These are phyloP conservation scores for Noccaea bulbosa DNA, from an alignment of 345 rosid genomes.

Conservation along the genomic window DNA sequence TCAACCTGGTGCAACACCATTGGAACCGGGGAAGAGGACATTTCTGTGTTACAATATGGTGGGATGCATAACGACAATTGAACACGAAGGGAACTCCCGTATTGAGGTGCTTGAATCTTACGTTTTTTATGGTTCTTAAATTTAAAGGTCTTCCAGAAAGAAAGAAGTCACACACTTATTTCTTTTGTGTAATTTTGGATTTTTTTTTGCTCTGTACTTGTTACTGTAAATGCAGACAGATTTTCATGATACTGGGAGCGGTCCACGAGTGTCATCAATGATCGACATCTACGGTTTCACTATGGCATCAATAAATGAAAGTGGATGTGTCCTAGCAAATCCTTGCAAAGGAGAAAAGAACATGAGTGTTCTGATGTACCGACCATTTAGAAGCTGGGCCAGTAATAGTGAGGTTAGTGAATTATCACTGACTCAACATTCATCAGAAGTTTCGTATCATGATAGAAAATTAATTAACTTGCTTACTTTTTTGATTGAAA, in stretches of 20 bases:
- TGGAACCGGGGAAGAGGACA: slow-evolving; percentile 70
- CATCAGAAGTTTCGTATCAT: slow-evolving; percentile 4
- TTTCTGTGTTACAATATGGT: slow-evolving; percentile 95
- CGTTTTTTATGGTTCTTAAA: neutral
- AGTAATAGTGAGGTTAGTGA: slow-evolving; percentile 81
- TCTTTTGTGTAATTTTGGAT: slow-evolving; percentile 7
- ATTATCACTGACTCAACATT: slow-evolving; percentile 13
- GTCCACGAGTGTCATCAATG: slow-evolving; percentile 95
- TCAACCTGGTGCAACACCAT: slow-evolving; percentile 90
- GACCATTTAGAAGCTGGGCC: slow-evolving; percentile 92
- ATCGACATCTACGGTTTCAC: slow-evolving; percentile 95
- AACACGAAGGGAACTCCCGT: slow-evolving; percentile 89
- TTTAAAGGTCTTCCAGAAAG: neutral
- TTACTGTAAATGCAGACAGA: slow-evolving; percentile 63
- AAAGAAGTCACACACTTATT: slow-evolving; percentile 4
- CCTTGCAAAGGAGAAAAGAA: slow-evolving; percentile 91
- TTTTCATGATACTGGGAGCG: slow-evolving; percentile 94
- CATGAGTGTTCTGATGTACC: slow-evolving; percentile 91
- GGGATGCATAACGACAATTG: slow-evolving; percentile 84
- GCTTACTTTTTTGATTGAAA: slow-evolving; percentile 41
- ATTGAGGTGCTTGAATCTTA: slow-evolving; percentile 66
- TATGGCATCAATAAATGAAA: slow-evolving; percentile 86
- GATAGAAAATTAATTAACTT: slow-evolving; percentile 13
- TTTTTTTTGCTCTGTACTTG: neutral
- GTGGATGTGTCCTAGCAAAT: slow-evolving; percentile 92